Base-by-base conservation (phyloP, 2,329 filamentous ascomycete genomes). In the Claviceps paspali region DNA sequence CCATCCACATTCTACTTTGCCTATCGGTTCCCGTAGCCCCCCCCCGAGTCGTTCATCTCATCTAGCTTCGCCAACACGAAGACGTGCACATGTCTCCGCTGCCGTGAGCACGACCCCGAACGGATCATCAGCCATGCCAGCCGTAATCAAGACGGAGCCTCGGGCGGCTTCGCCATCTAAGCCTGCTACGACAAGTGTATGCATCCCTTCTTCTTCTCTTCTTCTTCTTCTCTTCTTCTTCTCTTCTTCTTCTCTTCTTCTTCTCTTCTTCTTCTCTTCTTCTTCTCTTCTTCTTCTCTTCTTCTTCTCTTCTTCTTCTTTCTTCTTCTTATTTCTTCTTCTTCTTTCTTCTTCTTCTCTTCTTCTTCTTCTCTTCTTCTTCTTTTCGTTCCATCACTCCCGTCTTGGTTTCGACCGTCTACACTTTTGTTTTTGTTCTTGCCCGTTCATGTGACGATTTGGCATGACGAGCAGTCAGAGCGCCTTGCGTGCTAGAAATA, bases 21-120 rank as follows among this genome's bases (percentile, higher is more conserved):
- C 56, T 33, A 48, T 52, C 24, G 61, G 59, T 32, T 63, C 64
- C 38, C 54, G 62, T 46, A 67, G 62, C 44, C 62, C 64, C 35
- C 57, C 63, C 7, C 3, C 27, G 3, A 54, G 52, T 31, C 53
- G 59, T 36, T 53, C 57, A 34, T 47, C 52, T 31, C 60, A 54
- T 38, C 62, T 67, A 54, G 53, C 63, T 33, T 73, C 71, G 10
- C 70, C 70, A 7, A 61, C 55, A 19, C 45, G 61, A 46, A 58
- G 62, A 47, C 65, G 68, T 53, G 59, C 61, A 39, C 49, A 59
- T 15, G 49, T 57, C 38, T 51, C 58, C 34, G 54, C 58, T 35
- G 54, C 49, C 34, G 51, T 57, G 48, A 56, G 50, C 44, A 49
- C 63, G 24, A 51, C 52, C 15, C 52, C 59, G 21, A 68, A 67